phyloP scores from a whole-genome alignment of 2,329 filamentous ascomycete species.

The Apiospora phragmitis region DNA sequence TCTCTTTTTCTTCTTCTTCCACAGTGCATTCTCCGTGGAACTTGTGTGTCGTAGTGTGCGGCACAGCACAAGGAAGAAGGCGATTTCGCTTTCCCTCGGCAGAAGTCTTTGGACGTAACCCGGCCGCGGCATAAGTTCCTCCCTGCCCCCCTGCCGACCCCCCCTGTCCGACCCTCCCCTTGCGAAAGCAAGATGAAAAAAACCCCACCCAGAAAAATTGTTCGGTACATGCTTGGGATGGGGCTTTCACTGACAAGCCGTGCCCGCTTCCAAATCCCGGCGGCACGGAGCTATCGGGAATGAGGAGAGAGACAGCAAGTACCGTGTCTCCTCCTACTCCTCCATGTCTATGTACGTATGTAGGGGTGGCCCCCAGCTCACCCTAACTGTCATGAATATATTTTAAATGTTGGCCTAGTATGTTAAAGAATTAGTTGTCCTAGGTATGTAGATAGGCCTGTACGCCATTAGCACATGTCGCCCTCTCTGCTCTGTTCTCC shows the following conservation, averaged over 20 bases:
- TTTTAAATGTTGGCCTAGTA: background rate
- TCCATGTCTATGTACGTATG: no score
- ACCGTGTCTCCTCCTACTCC: background rate
- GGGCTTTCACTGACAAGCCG: background rate
- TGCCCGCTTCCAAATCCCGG: slow-evolving; percentile 6
- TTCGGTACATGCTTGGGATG: background rate
- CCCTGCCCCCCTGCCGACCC: background rate
- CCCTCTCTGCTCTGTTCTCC: background rate
- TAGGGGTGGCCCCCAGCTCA: no score
- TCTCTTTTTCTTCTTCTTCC: background rate
- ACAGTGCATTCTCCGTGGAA: background rate
- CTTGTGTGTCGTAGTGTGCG: background rate
- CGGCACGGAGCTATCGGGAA: slow-evolving; percentile 7
- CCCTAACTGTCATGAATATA: background rate
- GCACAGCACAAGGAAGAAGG: background rate
- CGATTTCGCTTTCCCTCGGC: background rate
- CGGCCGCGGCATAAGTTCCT: background rate
- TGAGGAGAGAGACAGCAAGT: background rate
- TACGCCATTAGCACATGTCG: background rate
- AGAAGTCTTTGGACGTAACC: background rate
- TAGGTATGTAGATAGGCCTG: background rate
- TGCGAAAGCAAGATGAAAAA: background rate
- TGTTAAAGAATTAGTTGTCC: background rate
- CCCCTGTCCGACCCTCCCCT: background rate
- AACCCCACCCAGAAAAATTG: background rate